Evolutionary conservation across 805 yeast species (phyloP).

Genomic region (Ogataea ganodermae): DNA sequence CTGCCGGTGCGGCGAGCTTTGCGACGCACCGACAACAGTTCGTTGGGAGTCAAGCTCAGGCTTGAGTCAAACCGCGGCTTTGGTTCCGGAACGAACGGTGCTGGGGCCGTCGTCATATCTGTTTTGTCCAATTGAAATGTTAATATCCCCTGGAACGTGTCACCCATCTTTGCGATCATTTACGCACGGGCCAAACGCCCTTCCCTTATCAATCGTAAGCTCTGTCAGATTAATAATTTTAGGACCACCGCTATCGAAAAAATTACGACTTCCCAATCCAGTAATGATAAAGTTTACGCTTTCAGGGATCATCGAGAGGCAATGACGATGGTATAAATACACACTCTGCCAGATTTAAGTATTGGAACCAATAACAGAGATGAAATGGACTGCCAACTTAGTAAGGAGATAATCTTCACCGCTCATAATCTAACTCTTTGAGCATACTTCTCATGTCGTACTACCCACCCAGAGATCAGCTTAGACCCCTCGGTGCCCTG

Average conservation of each 20-base stretch:
- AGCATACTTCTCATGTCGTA: not conserved
- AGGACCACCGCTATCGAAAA: not conserved
- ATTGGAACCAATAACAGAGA: too few relatives aligned
- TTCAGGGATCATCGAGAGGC: not conserved
- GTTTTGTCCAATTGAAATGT: not conserved
- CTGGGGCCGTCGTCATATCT: not conserved
- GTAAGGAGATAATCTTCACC: too few relatives aligned
- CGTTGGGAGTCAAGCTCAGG: not conserved
- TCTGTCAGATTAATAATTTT: not conserved
- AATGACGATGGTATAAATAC: too few relatives aligned
- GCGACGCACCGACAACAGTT: not conserved
- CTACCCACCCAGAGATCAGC: slow-evolving; percentile 4
- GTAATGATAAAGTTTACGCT: not conserved
- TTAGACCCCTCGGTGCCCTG: slow-evolving; percentile 1
- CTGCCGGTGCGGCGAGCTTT: slow-evolving; percentile 7
- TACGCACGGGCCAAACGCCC: not conserved
- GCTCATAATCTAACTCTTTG: too few relatives aligned
- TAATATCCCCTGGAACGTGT: not conserved
- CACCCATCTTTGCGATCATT: not conserved
- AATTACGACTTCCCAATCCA: not conserved
- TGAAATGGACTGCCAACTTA: too few relatives aligned
- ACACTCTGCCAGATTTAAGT: too few relatives aligned
- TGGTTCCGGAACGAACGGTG: not conserved
- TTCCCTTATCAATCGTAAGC: slow-evolving; percentile 1
- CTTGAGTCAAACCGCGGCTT: not conserved